phyloP scores from a whole-genome alignment of 2,329 filamentous ascomycete species.

The Phyllachora maydis region DNA sequence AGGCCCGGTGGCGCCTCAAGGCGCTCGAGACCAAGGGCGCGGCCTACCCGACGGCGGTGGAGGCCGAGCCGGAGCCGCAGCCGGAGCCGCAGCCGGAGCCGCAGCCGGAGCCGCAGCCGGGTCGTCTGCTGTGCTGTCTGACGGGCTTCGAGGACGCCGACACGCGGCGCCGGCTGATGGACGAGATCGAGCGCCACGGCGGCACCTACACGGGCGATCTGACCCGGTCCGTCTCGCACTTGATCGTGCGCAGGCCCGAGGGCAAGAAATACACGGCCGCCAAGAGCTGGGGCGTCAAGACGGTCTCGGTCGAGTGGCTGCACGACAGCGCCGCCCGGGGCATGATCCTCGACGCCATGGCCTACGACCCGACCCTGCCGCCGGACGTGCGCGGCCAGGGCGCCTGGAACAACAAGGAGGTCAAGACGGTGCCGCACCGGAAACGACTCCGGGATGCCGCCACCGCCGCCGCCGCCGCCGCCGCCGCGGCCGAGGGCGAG shows the following conservation, averaged over 20 bases:
- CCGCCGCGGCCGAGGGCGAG: constrained; percentile 16
- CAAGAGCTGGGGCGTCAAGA: constrained; percentile 58
- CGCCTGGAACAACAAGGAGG: constrained; percentile 44
- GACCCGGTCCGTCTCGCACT: constrained; percentile 67
- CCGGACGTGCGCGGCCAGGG: constrained; percentile 51
- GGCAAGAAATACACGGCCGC: constrained; percentile 85
- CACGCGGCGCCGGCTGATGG: constrained; percentile 50
- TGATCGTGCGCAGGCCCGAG: constrained; percentile 59
- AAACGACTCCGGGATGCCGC: constrained; percentile 36
- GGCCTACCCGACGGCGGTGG: constrained; percentile 7
- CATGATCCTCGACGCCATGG: constrained; percentile 77
- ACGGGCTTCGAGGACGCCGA: constrained; percentile 36
- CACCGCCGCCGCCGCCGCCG: constrained; percentile 20
- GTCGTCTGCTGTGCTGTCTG: constrained; percentile 25
- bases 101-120: background rate
- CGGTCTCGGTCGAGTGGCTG: constrained; percentile 74
- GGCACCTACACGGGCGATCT: constrained; percentile 77
- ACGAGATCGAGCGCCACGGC: constrained; percentile 47
- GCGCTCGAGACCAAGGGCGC: constrained; percentile 34
- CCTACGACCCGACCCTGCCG: constrained; percentile 59
- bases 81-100: background rate
- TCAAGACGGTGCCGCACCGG: constrained; percentile 23
- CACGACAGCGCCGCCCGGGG: constrained; percentile 63
- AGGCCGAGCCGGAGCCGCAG: constrained; percentile 10
- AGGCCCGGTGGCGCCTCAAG: constrained; percentile 42